phyloP scores from a whole-genome alignment of 2,329 filamentous ascomycete genomes.

The Sporothrix dimorphospora region DNA sequence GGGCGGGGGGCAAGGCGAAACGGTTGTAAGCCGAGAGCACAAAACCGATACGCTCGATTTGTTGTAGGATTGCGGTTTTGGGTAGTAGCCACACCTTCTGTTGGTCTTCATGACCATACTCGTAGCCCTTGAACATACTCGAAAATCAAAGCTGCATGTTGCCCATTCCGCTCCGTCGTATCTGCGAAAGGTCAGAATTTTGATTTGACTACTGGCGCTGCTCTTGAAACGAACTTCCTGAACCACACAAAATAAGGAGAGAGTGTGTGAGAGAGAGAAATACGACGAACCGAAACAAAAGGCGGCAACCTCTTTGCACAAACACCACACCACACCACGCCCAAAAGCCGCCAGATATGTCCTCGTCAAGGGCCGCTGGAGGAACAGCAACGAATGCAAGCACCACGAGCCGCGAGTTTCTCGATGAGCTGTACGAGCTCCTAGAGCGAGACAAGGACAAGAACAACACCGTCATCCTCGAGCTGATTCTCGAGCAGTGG shows the following conservation, averaged over 20 bases:
- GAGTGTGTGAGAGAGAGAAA: not conserved
- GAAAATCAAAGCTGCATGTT: not conserved
- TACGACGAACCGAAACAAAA: not conserved
- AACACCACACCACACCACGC: not conserved
- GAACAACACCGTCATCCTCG: constrained; percentile 27
- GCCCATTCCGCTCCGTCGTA: not conserved
- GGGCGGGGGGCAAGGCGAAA: constrained; percentile 5
- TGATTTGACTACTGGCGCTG: not conserved
- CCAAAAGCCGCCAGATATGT: constrained; percentile 8
- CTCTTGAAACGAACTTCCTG: not conserved
- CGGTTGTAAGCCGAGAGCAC: not conserved
- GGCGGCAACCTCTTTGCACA: not conserved
- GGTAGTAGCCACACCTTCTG: not conserved
- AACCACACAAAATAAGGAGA: not conserved
- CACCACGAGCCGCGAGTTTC: constrained; percentile 17
- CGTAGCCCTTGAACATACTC: not conserved
- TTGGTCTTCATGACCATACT: not conserved
- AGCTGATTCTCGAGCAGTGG: constrained; percentile 33
- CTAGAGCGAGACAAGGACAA: constrained; percentile 28
- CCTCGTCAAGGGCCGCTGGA: constrained; percentile 1
- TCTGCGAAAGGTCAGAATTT: not conserved
- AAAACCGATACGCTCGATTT: not conserved
- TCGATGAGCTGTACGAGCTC: constrained; percentile 32
- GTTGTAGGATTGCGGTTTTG: not conserved
- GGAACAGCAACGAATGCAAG: not conserved